These are phyloP conservation scores for Termitomyces sp. DNA, from an alignment of 768 basidiomycete genomes.

Conservation along the genomic window DNA sequence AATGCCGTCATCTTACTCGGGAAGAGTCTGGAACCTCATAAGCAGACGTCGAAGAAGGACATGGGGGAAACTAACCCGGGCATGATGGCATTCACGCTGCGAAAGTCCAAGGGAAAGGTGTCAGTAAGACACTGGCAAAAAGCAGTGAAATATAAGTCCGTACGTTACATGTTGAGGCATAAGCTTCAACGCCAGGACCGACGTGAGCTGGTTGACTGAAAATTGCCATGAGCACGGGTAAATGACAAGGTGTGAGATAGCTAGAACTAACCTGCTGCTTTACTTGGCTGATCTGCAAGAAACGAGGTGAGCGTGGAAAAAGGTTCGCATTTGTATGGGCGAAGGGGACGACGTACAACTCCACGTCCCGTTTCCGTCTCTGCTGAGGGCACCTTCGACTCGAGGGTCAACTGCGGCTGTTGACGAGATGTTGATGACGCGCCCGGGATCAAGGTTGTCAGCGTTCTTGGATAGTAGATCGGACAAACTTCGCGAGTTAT, in stretches of 20 bases:
- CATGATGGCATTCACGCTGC: constrained; percentile 78
- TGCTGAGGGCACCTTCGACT: constrained; percentile 49
- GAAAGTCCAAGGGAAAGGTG: background rate
- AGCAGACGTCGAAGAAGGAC: background rate
- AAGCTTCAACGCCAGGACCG: constrained; percentile 65
- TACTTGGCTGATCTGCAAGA: constrained; percentile 67
- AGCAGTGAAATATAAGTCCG: constrained; percentile 21
- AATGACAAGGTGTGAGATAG: background rate
- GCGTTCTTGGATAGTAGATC: constrained; percentile 66
- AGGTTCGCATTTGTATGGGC: background rate
- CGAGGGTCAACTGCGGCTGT: constrained; percentile 52
- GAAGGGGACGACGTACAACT: constrained; percentile 59
- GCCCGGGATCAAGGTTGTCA: constrained; percentile 59
- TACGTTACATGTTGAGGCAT: constrained; percentile 61
- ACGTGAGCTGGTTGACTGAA: constrained; percentile 75
- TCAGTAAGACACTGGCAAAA: background rate
- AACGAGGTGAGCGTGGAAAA: background rate
- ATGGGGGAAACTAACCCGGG: constrained; percentile 52
- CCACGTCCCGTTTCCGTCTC: constrained; percentile 64
- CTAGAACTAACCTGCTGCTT: constrained; percentile 59
- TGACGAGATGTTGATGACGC: constrained; percentile 84
- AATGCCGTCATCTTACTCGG: constrained; percentile 85
- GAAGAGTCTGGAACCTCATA: constrained; percentile 49
- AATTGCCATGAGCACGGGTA: background rate
- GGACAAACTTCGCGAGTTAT: constrained; percentile 37